Percentiles rank a stretch among this genome's conserved stretches.
These are phyloP conservation scores for Mrakia blollopis DNA, from an alignment of 768 basidiomycete species.

Conservation along the genomic window DNA sequence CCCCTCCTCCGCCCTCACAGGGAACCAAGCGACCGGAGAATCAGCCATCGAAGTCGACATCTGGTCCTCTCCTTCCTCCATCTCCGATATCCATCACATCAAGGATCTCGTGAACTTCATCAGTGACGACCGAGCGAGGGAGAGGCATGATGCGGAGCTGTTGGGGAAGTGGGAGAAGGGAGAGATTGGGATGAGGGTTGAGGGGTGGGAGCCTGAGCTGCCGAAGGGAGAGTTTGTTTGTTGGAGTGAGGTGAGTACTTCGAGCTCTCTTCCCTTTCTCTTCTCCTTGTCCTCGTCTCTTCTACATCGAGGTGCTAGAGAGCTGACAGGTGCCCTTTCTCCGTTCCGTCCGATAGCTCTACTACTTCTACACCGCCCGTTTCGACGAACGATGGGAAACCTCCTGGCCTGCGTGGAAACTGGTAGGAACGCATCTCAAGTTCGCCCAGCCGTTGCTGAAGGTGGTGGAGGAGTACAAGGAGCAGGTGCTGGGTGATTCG, in stretches of 20 bases:
- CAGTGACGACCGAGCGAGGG: neutral
- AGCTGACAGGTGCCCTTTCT: too few relatives aligned
- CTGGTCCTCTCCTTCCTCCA: neutral
- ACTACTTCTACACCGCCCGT: constrained; percentile 15
- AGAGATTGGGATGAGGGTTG: neutral
- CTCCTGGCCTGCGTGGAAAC: constrained; percentile 10
- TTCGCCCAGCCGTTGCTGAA: constrained; percentile 13
- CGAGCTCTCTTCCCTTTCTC: neutral
- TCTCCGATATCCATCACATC: neutral
- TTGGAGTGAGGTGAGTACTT: neutral
- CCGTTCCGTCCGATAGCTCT: neutral
- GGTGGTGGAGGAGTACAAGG: constrained; percentile 3
- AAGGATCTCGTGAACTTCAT: neutral
- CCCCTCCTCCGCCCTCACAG: neutral
- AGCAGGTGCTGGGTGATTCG: neutral
- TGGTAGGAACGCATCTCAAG: neutral
- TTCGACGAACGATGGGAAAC: constrained; percentile 25
- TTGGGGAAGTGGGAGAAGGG: neutral
- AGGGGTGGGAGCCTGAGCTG: neutral
- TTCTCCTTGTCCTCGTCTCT: neutral
- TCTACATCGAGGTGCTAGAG: too few relatives aligned
- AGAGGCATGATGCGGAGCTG: neutral
- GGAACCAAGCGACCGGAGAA: neutral
- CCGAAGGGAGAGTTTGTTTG: neutral
- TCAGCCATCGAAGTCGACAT: neutral